phyloP scores from a whole-genome alignment of 371 early-diverging fungal genomes.

The Umbelopsis sp. region DNA sequence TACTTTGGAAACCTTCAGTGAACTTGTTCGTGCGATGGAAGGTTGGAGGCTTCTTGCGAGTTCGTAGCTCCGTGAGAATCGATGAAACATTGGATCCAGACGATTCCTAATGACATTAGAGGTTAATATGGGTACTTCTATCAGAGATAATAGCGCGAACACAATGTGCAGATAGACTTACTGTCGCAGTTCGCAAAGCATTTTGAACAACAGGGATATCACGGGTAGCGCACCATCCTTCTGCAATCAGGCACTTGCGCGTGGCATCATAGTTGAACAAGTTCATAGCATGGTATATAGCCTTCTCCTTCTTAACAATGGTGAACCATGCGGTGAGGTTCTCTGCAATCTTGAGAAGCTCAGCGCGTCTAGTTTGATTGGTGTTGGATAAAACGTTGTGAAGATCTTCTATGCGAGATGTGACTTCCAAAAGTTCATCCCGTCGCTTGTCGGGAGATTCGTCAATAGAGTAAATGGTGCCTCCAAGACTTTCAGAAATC shows the following conservation, averaged over 20 bases:
- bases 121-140: not conserved
- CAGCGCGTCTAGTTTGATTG: conserved; percentile 79
- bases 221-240: conserved; percentile 96
- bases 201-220: conserved; percentile 80
- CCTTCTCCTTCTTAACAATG: conserved; percentile 95
- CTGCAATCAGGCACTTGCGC: conserved; percentile 94
- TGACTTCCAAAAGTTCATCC: conserved; percentile 76
- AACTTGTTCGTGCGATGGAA: conserved; percentile 96
- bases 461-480: conserved; percentile 91
- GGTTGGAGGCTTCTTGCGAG: conserved; percentile 93
- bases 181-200: conserved; percentile 82
- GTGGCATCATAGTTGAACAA: conserved; percentile 90
- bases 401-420: conserved; percentile 53
- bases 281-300: conserved; percentile 96
- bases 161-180: conserved; percentile 32
- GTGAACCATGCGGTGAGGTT: conserved; percentile 86
- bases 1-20: conserved; percentile 95
- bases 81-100: conserved; percentile 88
- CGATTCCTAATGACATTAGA: conserved; percentile 55
- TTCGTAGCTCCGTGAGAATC: conserved; percentile 82
- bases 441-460: conserved; percentile 83
- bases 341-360: conserved; percentile 83
- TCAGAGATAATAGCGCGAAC: not conserved
- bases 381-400: conserved; percentile 81
- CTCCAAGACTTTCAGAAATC: conserved; percentile 94